Percentiles rank a stretch among this genome's conserved stretches.
Evolutionary conservation across 768 basidiomycete genomes (phyloP).

Genomic region (Termitomyces sp.): DNA sequence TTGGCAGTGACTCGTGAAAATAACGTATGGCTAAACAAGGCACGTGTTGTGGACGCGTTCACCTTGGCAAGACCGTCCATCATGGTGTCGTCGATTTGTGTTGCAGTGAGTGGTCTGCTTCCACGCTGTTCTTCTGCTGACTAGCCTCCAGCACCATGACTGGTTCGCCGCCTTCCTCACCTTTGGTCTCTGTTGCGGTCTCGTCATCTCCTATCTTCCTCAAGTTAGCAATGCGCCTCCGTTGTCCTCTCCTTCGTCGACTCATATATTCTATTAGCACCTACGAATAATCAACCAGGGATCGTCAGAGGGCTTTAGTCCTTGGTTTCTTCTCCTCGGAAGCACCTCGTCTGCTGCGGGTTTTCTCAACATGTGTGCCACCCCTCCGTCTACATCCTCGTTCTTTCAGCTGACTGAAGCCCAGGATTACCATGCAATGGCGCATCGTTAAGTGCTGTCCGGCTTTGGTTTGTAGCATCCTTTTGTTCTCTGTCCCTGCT

Average conservation of each 20-base stretch:
- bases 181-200: conserved; percentile 59
- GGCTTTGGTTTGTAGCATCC: conserved; percentile 52
- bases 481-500: not conserved
- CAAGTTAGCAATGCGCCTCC: conserved; percentile 50
- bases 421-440: conserved; percentile 82
- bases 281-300: conserved; percentile 72
- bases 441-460: conserved; percentile 77
- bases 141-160: conserved; percentile 58
- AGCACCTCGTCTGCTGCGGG: conserved; percentile 79
- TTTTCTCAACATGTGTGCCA: conserved; percentile 76
- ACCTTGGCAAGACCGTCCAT: not conserved
- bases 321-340: conserved; percentile 88
- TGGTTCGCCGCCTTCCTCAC: conserved; percentile 67
- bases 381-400: not conserved
- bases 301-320: conserved; percentile 88
- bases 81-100: not conserved
- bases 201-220: conserved; percentile 80
- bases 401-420: conserved; percentile 13
- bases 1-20: too few relatives aligned
- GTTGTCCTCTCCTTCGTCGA: conserved; percentile 15
- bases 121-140: not conserved
- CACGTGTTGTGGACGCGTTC: not conserved
- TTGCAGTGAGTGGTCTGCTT: not conserved
- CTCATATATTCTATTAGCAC: conserved; percentile 42
- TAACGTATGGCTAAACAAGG: too few relatives aligned